These are phyloP conservation scores for Kondoa subrosea DNA, from an alignment of 768 basidiomycete genomes.

Conservation along the genomic window DNA sequence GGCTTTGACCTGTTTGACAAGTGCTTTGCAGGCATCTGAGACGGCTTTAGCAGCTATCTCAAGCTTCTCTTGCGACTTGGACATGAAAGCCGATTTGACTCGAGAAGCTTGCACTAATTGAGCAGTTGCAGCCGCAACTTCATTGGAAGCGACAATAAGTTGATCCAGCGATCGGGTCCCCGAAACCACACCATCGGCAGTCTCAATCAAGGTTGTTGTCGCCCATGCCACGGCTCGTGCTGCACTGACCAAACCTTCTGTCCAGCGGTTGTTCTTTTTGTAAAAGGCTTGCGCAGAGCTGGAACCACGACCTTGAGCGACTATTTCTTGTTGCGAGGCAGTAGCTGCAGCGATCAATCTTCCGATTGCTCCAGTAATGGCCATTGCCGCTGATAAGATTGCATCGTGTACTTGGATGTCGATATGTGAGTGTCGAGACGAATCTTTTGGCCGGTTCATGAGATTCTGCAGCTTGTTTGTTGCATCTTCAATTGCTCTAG, in stretches of 20 bases:
- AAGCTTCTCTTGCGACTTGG: slow-evolving; percentile 88
- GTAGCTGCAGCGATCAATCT: slow-evolving; percentile 91
- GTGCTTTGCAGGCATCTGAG: slow-evolving; percentile 87
- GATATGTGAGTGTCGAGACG: slow-evolving; percentile 67
- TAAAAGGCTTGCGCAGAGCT: slow-evolving; percentile 91
- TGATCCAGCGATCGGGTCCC: slow-evolving; percentile 95
- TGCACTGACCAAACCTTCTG: slow-evolving; percentile 93
- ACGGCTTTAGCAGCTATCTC: slow-evolving; percentile 95
- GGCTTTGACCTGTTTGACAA: slow-evolving; percentile 90
- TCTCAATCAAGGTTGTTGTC: slow-evolving; percentile 85
- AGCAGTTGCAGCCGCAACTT: slow-evolving; percentile 89
- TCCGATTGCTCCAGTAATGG: slow-evolving; percentile 86
- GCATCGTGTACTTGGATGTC: slow-evolving; percentile 97
- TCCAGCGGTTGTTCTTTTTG: slow-evolving; percentile 99
- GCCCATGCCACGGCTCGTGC: slow-evolving; percentile 96
- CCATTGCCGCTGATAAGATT: slow-evolving; percentile 79
- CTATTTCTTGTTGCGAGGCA: slow-evolving; percentile 95
- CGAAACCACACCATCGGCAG: slow-evolving; percentile 89
- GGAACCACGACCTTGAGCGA: slow-evolving; percentile 82
- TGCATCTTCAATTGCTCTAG: slow-evolving; percentile 80
- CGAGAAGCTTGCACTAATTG: slow-evolving; percentile 96
- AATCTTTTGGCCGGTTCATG: slow-evolving; percentile 77
- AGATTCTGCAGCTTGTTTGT: slow-evolving; percentile 77
- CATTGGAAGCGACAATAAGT: slow-evolving; percentile 98
- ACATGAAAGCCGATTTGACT: slow-evolving; percentile 96